Conservation (phyloP, 2,329 filamentous ascomycete genomes). For the Tetracladium maxilliforme region DNA sequence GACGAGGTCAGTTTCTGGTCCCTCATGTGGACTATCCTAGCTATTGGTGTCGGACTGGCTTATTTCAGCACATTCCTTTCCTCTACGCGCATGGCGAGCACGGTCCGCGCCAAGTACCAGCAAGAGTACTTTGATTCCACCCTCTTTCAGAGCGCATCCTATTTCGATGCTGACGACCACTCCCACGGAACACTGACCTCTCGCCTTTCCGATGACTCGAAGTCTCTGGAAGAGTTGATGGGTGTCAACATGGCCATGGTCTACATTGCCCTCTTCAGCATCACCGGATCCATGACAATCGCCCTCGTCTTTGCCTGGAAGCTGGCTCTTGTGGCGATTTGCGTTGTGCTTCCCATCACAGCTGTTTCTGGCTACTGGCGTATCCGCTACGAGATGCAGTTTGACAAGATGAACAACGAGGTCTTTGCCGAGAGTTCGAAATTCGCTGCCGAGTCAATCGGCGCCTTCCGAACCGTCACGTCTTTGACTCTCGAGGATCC, state of each 20-base stretch:
- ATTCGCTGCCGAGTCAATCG: constrained; percentile 47
- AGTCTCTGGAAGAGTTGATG: constrained; percentile 31
- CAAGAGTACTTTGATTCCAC: constrained; percentile 29
- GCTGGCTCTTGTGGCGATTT: constrained; percentile 51
- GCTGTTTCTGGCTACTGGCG: constrained; percentile 30
- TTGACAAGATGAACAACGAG: constrained; percentile 38
- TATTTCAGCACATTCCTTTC: constrained; percentile 12
- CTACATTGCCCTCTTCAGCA: constrained; percentile 46
- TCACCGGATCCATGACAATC: constrained; percentile 50
- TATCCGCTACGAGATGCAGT: constrained; percentile 36
- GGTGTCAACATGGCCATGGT: constrained; percentile 36
- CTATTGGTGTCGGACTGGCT: constrained; percentile 19
- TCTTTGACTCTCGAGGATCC: constrained; percentile 44
- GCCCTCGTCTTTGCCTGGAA: constrained; percentile 67
- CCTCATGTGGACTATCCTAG: constrained; percentile 32
- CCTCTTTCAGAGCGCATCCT: constrained; percentile 22
- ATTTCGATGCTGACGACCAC: constrained; percentile 27
- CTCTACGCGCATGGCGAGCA: constrained; percentile 18
- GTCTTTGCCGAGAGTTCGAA: constrained; percentile 47
- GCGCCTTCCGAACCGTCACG: constrained; percentile 46
- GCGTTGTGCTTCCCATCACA: constrained; percentile 34
- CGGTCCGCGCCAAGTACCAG: constrained; percentile 19
- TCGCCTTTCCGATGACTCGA: constrained; percentile 29
- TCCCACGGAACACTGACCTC: constrained; percentile 29
- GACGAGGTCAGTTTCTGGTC: constrained; percentile 26